Evolutionary conservation across 352 stramenopile genomes (phyloP).

Genomic region (Phytophthora multivora): DNA sequence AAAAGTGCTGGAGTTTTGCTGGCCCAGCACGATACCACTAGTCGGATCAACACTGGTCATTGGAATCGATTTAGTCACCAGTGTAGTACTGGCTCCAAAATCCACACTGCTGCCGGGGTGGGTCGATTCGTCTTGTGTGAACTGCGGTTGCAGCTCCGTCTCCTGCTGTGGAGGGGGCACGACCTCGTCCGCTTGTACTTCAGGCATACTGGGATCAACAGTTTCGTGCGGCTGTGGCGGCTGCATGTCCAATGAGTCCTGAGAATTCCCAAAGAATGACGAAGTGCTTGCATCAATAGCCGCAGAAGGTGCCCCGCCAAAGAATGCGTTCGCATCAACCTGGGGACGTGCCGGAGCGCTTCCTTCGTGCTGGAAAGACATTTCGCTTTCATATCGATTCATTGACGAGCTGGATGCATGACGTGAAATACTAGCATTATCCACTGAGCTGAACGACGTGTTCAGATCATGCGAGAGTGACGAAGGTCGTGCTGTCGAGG

Average conservation of each 20-base stretch:
- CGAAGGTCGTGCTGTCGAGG: constrained; percentile 11
- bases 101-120: constrained; percentile 10
- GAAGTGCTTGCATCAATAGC: constrained; percentile 26
- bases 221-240: constrained; percentile 5
- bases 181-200: constrained; percentile 7
- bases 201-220: constrained; percentile 1
- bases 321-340: constrained; percentile 31
- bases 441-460: constrained; percentile 24
- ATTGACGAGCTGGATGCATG: constrained; percentile 34
- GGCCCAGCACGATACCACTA: neutral
- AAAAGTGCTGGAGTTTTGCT: constrained; percentile 6
- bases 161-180: constrained; percentile 7
- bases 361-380: constrained; percentile 12
- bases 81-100: constrained; percentile 5
- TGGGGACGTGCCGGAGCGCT: constrained; percentile 1
- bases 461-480: constrained; percentile 21
- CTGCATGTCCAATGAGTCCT: constrained; percentile 24
- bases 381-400: constrained; percentile 20
- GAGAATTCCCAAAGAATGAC: constrained; percentile 36
- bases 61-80: neutral
- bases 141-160: constrained; percentile 3
- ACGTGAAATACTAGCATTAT: constrained; percentile 24
- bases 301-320: constrained; percentile 18
- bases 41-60: constrained; percentile 1
- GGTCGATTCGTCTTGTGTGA: neutral